Base-by-base conservation (phyloP, 225 moss, liverwort and hornwort species). In the Thuidium tamariscinum region DNA sequence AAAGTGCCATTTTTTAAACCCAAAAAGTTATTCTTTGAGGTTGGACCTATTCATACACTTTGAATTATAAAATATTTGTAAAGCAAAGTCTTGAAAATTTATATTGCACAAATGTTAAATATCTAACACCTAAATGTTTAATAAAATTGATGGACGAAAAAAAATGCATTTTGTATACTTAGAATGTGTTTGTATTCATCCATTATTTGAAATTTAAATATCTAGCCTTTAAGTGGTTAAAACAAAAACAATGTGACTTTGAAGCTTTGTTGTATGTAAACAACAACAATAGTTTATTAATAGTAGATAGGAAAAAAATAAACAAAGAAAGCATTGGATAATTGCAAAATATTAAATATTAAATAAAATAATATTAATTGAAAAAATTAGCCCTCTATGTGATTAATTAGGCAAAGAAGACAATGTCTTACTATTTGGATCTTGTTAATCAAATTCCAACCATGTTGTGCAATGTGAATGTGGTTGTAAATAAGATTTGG, bases 21-120 rank as follows among this genome's bases (percentile, higher is more conserved):
- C 0, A 2, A 30, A 32, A 63, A 4, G 2, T 63, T 18, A 34
- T 0, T 17, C 34, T 32, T 64, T 34, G 64, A 64, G 0, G 34
- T 1, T 2, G 5, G 1, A 32, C 1, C 2, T 64, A 64, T 4
- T 1, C 0, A 2, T 4, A 18, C 0, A 5, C 3, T 64, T 64
- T 18, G 10, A 34, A 17, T 34, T 34, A 18, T 34, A 64, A 18
- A 64, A 34, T 64, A 17, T 64, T 34, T 64, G 5, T 4, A 63
- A 32, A 32, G 9, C 5, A 64, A 19, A n/a, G 10, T 19, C 10
- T 10, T n/a, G 0, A 64, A 0, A 34, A 18, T 19, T 18, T n/a
- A 10, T 10, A 64, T 34, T 18, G 1, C 8, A 16, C 5, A 64
- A 34, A 34, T 64, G 9, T 29, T 4, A 49, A 34, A 34, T 9